These are phyloP conservation scores for Cylindrotheca fusiformis DNA, from an alignment of 108 stramenopile species.

Conservation along the genomic window DNA sequence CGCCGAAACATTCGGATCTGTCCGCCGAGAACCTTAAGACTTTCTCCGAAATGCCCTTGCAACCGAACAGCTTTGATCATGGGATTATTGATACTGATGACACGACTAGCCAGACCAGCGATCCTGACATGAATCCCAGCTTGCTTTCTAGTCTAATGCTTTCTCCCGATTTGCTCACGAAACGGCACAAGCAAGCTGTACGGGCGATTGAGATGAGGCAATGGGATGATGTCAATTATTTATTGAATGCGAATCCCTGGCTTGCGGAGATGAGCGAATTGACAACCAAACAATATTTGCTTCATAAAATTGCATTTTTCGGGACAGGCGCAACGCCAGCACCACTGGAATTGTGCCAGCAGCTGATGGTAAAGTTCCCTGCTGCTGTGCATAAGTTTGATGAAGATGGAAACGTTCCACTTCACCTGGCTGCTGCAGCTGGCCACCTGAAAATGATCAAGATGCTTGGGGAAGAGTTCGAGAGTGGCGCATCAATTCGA, in stretches of 20 bases:
- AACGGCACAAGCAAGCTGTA: slow-evolving; percentile 77
- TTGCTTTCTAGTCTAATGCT: slow-evolving; percentile 55
- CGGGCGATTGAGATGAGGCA: slow-evolving; percentile 66
- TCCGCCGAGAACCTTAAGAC: slow-evolving; percentile 16
- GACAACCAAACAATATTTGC: slow-evolving; percentile 72
- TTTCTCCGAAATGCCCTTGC: slow-evolving; percentile 12
- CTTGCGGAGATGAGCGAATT: slow-evolving; percentile 86
- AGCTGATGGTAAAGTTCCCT: slow-evolving; percentile 61
- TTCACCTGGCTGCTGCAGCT: slow-evolving; percentile 79
- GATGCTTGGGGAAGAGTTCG: slow-evolving; percentile 67
- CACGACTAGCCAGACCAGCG: slow-evolving; percentile 45
- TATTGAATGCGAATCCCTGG: slow-evolving; percentile 80
- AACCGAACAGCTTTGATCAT: slow-evolving; percentile 13
- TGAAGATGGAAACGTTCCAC: slow-evolving; percentile 79
- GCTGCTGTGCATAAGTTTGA: slow-evolving; percentile 80
- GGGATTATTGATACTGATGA: slow-evolving; percentile 80
- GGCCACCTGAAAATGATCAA: slow-evolving; percentile 73
- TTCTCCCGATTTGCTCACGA: slow-evolving; percentile 77
- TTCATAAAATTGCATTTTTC: slow-evolving; percentile 76
- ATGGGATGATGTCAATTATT: slow-evolving; percentile 76
- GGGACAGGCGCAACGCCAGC: slow-evolving; percentile 49
- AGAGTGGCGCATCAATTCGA: slow-evolving; percentile 80
- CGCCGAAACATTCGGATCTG: slow-evolving; percentile 3
- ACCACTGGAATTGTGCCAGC: slow-evolving; percentile 50
- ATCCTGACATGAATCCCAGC: slow-evolving; percentile 32